A percentile compares a stretch with the other conserved stretches of the same genome.
phyloP scores from a whole-genome alignment of 352 stramenopile species.

The Pythium monospermum region DNA sequence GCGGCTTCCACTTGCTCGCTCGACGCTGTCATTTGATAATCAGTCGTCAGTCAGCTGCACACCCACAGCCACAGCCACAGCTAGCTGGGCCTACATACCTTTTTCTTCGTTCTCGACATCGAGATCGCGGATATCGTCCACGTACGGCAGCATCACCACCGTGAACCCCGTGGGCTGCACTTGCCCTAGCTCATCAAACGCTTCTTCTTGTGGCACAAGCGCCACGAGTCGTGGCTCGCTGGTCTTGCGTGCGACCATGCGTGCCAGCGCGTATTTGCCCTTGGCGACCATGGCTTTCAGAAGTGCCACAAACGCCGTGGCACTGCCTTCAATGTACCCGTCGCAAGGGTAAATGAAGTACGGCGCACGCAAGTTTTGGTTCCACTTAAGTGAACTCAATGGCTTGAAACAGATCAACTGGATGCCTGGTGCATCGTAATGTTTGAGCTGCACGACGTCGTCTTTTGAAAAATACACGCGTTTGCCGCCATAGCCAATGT shows the following conservation, averaged over 20 bases:
- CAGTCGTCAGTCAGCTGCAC: neutral
- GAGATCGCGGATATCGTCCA: slow-evolving; percentile 79
- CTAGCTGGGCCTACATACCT: slow-evolving; percentile 22
- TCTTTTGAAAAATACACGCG: slow-evolving; percentile 79
- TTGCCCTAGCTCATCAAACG: slow-evolving; percentile 69
- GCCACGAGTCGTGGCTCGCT: slow-evolving; percentile 73
- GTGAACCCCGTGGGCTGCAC: slow-evolving; percentile 74
- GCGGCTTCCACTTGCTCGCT: slow-evolving; percentile 58
- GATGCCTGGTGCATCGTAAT: slow-evolving; percentile 65
- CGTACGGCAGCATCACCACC: slow-evolving; percentile 72
- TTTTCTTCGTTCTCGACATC: slow-evolving; percentile 32
- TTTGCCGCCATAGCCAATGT: slow-evolving; percentile 66
- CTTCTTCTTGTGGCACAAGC: slow-evolving; percentile 72
- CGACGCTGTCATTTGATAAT: slow-evolving; percentile 21
- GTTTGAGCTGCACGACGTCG: slow-evolving; percentile 75
- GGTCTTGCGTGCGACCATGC: slow-evolving; percentile 67
- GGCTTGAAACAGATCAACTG: slow-evolving; percentile 83
- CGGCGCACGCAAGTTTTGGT: slow-evolving; percentile 61
- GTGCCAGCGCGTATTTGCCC: slow-evolving; percentile 58
- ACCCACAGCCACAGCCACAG: neutral
- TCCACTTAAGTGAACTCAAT: slow-evolving; percentile 46
- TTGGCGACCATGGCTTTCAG: slow-evolving; percentile 62
- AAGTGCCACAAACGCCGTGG: slow-evolving; percentile 62
- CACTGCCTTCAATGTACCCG: slow-evolving; percentile 71
- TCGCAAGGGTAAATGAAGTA: slow-evolving; percentile 85